Base-by-base conservation (phyloP, 1,139 yeast genomes). In the Candida glucosophila region DNA sequence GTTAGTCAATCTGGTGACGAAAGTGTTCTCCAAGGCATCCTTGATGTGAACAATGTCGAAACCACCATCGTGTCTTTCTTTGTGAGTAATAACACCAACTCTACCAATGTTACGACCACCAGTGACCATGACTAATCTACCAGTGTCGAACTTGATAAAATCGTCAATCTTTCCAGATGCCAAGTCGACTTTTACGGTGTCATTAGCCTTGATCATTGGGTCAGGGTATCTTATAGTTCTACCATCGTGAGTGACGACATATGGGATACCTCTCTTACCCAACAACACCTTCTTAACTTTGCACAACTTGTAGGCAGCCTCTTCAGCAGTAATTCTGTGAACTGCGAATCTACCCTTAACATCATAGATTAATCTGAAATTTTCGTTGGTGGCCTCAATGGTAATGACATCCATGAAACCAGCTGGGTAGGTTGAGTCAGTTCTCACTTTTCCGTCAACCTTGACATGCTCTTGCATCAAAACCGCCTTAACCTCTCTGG, bases 91-190 rank as follows among this genome's bases (percentile, higher is more conserved):
- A 49, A 83, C 86, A 80, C 98, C 98, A 61, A 86, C 88, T 72
- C 98, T 82, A 64, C 98, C 98, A 93, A 88, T 78, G 81, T 85
- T 86, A 72, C 95, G 90, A 73, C 97, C 97, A 73, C 97, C 97
- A 47, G 96, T 88, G 64, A 82, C 92, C 92, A 86, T 88, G 47
- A 80, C 95, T 60, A 85, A 73, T 68, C 76, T 83, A 67, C 97
- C 97, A 54, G 90, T 75, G 64, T 85, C 96, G 61, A 88, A 88
- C 71, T 85, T 83, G 71, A 88, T 77, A 72, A 67, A 83, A 49
- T 85, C 93, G 40, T 81, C 66, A 59, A 85, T 78, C 77, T 88
- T 88, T 65, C 96, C 96, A 47, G 95, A 67, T 49, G 90, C 94
- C 59, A 88, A 74, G 68, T 88, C 95, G 58, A 88, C 72, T 77